These are phyloP conservation scores for Bertia moriformis DNA, from an alignment of 2,329 filamentous ascomycete genomes.

Conservation along the genomic window DNA sequence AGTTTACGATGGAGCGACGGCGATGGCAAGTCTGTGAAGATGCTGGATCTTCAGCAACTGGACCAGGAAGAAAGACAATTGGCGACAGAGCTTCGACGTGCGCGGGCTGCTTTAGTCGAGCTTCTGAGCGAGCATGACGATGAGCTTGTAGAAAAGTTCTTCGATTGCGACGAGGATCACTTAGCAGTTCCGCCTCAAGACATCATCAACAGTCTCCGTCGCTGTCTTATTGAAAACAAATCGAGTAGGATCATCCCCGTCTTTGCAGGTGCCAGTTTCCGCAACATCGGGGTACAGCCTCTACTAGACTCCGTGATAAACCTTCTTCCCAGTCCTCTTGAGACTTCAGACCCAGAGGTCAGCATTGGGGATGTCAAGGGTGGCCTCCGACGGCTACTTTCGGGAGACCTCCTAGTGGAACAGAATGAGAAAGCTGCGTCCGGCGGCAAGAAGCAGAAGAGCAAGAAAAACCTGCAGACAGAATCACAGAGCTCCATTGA, in stretches of 20 bases:
- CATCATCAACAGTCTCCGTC: conserved; percentile 44
- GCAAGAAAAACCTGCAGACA: conserved; percentile 19
- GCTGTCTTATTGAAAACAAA: conserved; percentile 38
- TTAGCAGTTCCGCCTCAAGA: conserved; percentile 40
- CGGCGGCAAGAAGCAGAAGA: conserved; percentile 16
- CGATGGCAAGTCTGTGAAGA: conserved; percentile 46
- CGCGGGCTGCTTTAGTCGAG: conserved; percentile 50
- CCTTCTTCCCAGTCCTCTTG: conserved; percentile 47
- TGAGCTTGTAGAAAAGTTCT: conserved; percentile 49
- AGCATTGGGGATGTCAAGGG: conserved; percentile 36
- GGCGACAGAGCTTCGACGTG: conserved; percentile 42
- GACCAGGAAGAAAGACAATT: conserved; percentile 30
- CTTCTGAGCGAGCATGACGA: conserved; percentile 57
- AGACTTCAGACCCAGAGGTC: conserved; percentile 50
- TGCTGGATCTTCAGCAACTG: conserved; percentile 31
- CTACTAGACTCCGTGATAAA: conserved; percentile 56
- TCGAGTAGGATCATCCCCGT: conserved; percentile 43
- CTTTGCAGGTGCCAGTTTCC: conserved; percentile 60
- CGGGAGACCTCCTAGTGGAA: conserved; percentile 24
- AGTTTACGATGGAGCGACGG: conserved; percentile 46
- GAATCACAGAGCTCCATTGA: conserved; percentile 8
- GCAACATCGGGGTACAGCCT: conserved; percentile 60
- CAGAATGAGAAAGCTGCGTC: conserved; percentile 13
- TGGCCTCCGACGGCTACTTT: conserved; percentile 30
- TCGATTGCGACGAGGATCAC: conserved; percentile 52